Conservation (phyloP, 345 rosid species). For the Citrus reticulata region DNA sequence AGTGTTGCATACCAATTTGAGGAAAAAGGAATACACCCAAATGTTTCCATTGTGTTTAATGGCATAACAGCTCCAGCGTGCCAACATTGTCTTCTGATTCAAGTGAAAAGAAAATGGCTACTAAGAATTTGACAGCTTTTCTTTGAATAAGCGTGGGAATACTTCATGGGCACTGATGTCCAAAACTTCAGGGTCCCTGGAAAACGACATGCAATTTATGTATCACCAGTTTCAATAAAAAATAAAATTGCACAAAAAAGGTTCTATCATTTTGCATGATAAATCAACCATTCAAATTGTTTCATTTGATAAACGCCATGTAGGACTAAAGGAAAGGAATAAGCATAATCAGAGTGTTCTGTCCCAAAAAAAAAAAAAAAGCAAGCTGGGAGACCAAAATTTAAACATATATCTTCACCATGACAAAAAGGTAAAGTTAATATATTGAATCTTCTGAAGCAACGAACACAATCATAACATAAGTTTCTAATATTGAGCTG, state of each 20-base stretch:
- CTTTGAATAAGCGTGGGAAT: conserved; percentile 80
- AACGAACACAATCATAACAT: background rate
- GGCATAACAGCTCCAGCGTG: background rate
- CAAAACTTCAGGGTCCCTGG: conserved; percentile 81
- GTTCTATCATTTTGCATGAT: background rate
- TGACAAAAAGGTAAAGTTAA: background rate
- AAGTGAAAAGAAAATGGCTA: background rate
- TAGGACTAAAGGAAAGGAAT: background rate
- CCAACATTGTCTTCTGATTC: conserved; percentile 3
- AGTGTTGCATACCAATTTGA: conserved; percentile 4
- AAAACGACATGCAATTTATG: background rate
- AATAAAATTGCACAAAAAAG: background rate
- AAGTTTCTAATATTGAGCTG: background rate
- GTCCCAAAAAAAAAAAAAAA: background rate
- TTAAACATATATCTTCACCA: background rate
- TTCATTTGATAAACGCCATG: background rate
- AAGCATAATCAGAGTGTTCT: background rate
- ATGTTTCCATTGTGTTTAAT: background rate
- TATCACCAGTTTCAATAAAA: background rate
- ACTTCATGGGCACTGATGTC: conserved; percentile 79
- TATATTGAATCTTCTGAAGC: background rate
- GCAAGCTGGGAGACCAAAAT: background rate
- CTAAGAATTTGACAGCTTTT: conserved; percentile 38
- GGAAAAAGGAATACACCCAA: conserved; percentile 1
- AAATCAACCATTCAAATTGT: background rate